Evolutionary conservation across 1,284 basidiomycete genomes (phyloP), one percentile per base, ranked within the genome.

Genomic region (Ustilago sp.): DNA sequence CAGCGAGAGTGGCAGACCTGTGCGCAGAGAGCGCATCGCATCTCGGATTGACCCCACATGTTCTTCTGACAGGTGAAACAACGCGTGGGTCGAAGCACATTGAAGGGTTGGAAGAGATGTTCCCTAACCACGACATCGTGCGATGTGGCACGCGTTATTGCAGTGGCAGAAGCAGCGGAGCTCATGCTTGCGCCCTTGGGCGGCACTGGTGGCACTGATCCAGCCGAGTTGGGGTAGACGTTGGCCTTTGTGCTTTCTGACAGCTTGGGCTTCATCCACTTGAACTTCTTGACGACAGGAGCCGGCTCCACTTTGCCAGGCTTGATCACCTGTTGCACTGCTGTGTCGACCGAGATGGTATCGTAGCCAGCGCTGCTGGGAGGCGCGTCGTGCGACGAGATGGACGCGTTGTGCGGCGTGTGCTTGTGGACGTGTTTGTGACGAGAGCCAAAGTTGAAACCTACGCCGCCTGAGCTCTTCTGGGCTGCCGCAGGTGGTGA

Each of bases 31-130:
- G 91, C 90, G 85, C 96, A 99, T 38, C 93, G 91, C 66, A 94
- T 89, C 86, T 90, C 89, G 61, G 95, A 94, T 43, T 95, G 91
- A 6, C 96, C 96, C 95, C 95, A 99, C 92, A 99, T 92, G 88
- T 98, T 99, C 84, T 98, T 97, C 45, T 92, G 92, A 85, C 96
- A 99, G 65, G 96, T 92, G 83, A 98, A 95, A 85, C 96, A 99
- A 52, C 94, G 89, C 17, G 93, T 92, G 64, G 97, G 93, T 38
- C 95, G 90, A 70, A 99, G 88, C 28, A 95, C 91, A 83, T 92
- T 96, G 82, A 94, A 89, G 72, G 93, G 94, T 85, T 95, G 93
- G 89, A 98, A 98, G 68, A 90, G 90, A 86, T 99, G 96, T 73
- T 93, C 81, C 41, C 86, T 79, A 15, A 78, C 70, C 38, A 78